Base-by-base conservation (phyloP, 106 monocot genomes). In the Dioscorea dumetorum region DNA sequence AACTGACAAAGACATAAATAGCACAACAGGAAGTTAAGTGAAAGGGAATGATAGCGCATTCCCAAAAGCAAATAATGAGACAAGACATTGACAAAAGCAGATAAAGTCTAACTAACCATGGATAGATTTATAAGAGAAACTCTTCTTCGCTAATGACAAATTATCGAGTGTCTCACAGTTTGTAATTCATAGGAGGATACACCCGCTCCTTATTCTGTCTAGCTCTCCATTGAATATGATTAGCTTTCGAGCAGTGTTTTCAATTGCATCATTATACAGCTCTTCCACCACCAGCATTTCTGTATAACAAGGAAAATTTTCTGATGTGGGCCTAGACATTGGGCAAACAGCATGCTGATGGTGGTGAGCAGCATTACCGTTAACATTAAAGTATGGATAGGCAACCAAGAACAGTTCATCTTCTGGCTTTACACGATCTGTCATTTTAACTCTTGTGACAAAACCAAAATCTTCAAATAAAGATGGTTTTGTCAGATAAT, bases 231-330 rank as follows among this genome's bases (percentile, higher is more conserved):
- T 97, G 70, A 97, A 97, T 78, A 97, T 83, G 49, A 97, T 87
- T 31, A 97, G 72, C 64, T 78, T 87, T 63, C 95, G 63, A 12
- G 64, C 60, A 33, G 91, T 97, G 72, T 69, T 67, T 23, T 69
- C 74, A 19, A 92, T 87, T 50, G 95, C 86, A 51, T 84, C 95
- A 51, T 74, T 79, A 34, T 92, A 97, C 23, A 97, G 89, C 70
- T 97, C 95, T 81, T 91, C 89, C 14, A 97, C 95, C 34, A 92
- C 91, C 50, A 97, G 88, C 95, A 97, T 97, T 74, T 97, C 95
- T 97, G 73, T 34, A 77, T 22, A 28, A 20, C 12, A 70, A 32
- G 32, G 15, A 13, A 60, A 48, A 22, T 24, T n/a, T 51, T 34
- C 41, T 41, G 10, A 41, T 41, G 41, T 41, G 41, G 10, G 41